Evolutionary conservation across 2,329 filamentous ascomycete species (phyloP).

Genomic region (Botryotinia convoluta): DNA sequence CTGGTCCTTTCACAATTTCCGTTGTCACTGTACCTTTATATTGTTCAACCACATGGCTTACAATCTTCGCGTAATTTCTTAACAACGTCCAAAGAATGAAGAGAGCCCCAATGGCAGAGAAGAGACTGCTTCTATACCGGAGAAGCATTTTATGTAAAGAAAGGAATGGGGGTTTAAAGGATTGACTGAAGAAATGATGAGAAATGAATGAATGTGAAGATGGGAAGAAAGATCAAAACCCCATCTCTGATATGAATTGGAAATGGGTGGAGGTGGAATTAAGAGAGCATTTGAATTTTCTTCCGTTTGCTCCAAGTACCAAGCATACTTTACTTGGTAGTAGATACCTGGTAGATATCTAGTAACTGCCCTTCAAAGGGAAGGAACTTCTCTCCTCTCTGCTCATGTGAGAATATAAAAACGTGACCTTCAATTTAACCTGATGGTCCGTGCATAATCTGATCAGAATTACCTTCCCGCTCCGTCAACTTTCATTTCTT

Average conservation of each 20-base stretch:
- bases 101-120: not conserved
- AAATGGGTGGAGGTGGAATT: not conserved
- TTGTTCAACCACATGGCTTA: conserved; percentile 12
- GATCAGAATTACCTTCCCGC: not conserved
- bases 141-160: conserved; percentile 7
- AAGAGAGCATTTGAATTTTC: not conserved
- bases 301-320: not conserved
- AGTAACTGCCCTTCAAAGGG: not conserved
- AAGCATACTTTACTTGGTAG: not conserved
- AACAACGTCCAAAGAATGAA: conserved; percentile 13
- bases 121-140: conserved; percentile 11
- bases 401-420: not conserved
- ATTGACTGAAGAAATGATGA: not conserved
- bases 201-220: not conserved
- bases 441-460: not conserved
- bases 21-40: not conserved
- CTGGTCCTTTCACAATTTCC: not conserved
- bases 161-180: not conserved
- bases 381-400: not conserved
- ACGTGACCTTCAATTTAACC: not conserved
- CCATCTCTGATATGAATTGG: not conserved
- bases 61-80: not conserved
- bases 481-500: not conserved
- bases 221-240: not conserved
- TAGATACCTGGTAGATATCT: not conserved